Conservation (phyloP, 2,329 filamentous ascomycete genomes). For the Pleomassaria siparia region DNA sequence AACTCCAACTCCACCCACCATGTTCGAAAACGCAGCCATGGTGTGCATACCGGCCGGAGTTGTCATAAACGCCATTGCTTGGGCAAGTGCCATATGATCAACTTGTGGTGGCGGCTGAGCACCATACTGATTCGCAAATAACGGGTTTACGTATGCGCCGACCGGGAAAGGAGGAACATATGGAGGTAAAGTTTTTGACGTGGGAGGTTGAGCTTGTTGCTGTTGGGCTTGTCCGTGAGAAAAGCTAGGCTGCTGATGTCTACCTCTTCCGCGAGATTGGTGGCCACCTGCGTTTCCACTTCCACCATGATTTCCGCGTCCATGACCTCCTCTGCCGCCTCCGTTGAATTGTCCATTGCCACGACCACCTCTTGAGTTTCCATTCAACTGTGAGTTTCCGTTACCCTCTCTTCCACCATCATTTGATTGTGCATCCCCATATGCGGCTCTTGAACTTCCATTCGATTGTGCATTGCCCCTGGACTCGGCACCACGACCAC, state of each 20-base stretch:
- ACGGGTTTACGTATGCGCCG: slow-evolving; percentile 17
- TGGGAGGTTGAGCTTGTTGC: slow-evolving; percentile 2
- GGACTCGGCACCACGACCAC: slow-evolving; percentile 22
- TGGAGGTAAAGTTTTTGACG: background rate
- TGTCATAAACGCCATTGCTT: slow-evolving; percentile 33
- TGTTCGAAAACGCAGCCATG: slow-evolving; percentile 28
- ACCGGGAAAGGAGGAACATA: background rate
- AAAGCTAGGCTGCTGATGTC: slow-evolving; percentile 9
- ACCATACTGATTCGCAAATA: slow-evolving; percentile 12
- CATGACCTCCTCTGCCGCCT: slow-evolving; percentile 18
- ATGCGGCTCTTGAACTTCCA: slow-evolving; percentile 6
- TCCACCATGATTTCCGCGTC: slow-evolving; percentile 17
- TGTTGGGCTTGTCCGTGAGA: slow-evolving; percentile 12
- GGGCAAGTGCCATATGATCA: slow-evolving; percentile 26
- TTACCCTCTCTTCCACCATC: slow-evolving; percentile 19
- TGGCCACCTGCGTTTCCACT: slow-evolving; percentile 16
- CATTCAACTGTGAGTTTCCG: slow-evolving; percentile 6
- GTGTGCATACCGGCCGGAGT: slow-evolving; percentile 32
- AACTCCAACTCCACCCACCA: slow-evolving; percentile 10
- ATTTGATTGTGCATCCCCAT: slow-evolving; percentile 11
- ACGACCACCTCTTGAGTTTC: slow-evolving; percentile 9
- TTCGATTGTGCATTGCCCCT: slow-evolving; percentile 5
- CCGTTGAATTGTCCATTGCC: slow-evolving; percentile 12
- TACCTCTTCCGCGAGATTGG: slow-evolving; percentile 18
- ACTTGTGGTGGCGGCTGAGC: slow-evolving; percentile 15